These are phyloP conservation scores for Alternaria consortialis DNA, from an alignment of 2,329 filamentous ascomycete species.

Conservation along the genomic window DNA sequence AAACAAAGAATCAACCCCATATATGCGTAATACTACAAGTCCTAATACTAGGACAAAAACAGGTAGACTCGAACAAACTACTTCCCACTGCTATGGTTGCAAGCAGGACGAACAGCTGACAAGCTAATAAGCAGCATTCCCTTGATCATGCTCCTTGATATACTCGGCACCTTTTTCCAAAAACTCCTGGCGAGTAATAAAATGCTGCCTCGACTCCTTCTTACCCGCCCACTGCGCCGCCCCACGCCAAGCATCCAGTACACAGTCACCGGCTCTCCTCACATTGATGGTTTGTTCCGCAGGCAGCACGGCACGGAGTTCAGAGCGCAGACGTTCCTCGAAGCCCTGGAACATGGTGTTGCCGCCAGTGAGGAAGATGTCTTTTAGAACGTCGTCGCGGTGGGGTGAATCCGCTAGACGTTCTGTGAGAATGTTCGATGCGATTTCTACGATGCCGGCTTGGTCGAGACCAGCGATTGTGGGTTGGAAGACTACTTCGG, in stretches of 20 bases:
- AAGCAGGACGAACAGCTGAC: background rate
- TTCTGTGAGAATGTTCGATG: slow-evolving; percentile 86
- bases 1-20: background rate
- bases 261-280: slow-evolving; percentile 75
- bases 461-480: slow-evolving; percentile 92
- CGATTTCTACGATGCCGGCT: slow-evolving; percentile 91
- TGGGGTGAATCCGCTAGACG: slow-evolving; percentile 68
- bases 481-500: slow-evolving; percentile 92
- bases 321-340: slow-evolving; percentile 80
- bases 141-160: slow-evolving; percentile 73
- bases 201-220: slow-evolving; percentile 68
- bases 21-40: background rate
- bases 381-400: slow-evolving; percentile 76
- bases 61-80: background rate
- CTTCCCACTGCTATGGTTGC: background rate
- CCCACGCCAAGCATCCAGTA: slow-evolving; percentile 92
- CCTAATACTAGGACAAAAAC: background rate
- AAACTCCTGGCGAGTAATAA: slow-evolving; percentile 83
- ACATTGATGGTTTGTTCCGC: slow-evolving; percentile 73
- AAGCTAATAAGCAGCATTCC: slow-evolving; percentile 47
- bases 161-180: slow-evolving; percentile 93
- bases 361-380: slow-evolving; percentile 95
- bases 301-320: slow-evolving; percentile 75
- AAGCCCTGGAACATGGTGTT: slow-evolving; percentile 88
- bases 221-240: slow-evolving; percentile 82